Evolutionary conservation across 768 basidiomycete genomes (phyloP).

Genomic region (Jaapia argillacea): DNA sequence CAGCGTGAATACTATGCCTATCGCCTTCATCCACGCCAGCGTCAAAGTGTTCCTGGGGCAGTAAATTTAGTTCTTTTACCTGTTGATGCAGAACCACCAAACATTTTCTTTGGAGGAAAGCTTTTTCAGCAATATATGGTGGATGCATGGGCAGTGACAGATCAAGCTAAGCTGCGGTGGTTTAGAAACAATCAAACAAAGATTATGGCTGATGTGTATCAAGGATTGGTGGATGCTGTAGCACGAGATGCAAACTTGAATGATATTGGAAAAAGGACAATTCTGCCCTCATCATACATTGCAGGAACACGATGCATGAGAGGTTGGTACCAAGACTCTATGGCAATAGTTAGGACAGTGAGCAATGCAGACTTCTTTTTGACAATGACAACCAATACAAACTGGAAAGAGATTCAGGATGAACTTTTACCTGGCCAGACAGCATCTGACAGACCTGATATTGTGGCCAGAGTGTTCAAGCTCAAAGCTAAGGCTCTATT

Average conservation of each 20-base stretch:
- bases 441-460: slow-evolving; percentile 33
- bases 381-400: slow-evolving; percentile 42
- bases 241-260: slow-evolving; percentile 12
- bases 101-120: slow-evolving; percentile 23
- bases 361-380: slow-evolving; percentile 34
- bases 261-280: slow-evolving; percentile 21
- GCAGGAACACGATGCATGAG: slow-evolving; percentile 34
- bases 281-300: slow-evolving; percentile 33
- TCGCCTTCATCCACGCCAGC: slow-evolving; percentile 17
- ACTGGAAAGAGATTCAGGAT: slow-evolving; percentile 33
- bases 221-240: slow-evolving; percentile 23
- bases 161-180: slow-evolving; percentile 29
- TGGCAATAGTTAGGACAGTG: slow-evolving; percentile 31
- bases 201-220: slow-evolving; percentile 24
- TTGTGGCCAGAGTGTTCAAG: slow-evolving; percentile 35
- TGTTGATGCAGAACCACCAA: slow-evolving; percentile 16
- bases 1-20: slow-evolving; percentile 22
- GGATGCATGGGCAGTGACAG: slow-evolving; percentile 34
- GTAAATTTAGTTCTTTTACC: too few species aligned
- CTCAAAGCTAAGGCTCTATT: slow-evolving; percentile 25
- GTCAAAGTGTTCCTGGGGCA: too few species aligned
- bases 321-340: slow-evolving; percentile 31
- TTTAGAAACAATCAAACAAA: slow-evolving; percentile 21
- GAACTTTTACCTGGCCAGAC: slow-evolving; percentile 29
- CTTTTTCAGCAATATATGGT: slow-evolving; percentile 36